Base-by-base conservation (phyloP, 2,329 filamentous ascomycete genomes). In the Parascedosporium putredinis region DNA sequence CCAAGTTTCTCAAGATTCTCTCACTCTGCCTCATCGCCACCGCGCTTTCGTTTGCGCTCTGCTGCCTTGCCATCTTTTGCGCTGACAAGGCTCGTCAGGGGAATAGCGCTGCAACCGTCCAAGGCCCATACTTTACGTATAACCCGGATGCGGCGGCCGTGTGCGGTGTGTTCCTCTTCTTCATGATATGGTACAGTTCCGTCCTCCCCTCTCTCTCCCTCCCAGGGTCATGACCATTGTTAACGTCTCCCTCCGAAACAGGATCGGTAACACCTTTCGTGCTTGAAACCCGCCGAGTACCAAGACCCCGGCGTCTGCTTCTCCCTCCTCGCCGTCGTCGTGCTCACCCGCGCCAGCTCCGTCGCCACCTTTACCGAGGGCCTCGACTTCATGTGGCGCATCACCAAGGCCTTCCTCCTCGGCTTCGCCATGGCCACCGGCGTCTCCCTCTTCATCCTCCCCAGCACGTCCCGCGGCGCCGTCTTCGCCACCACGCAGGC, bases 401-500 rank as follows among this genome's bases (percentile, higher is more conserved):
- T 48, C 8, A 16, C n/a, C 14, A 48, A 48, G 18, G 20, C 46
- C 16, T 27, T 48, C 46, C 33, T 48, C 20, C 20, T 48, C 16
- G 46, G 46, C 2, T 48, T 48, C 34, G 46, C 33, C 22, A 48
- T 48, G 33, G 33, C 46, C 12, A 36, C 33, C 14, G 46, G 46
- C 33, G 33, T 48, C 6, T 48, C 46, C 20, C 33, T 48, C 33
- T 40, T 48, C 46, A 40, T 48, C 16, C 33, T 48, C n/a, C 46
- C 46, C 5, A 34, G 46, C 12, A 48, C 46, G 4, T 48, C 20
- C 7, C 33, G 46, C n/a, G 46, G 46, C 1, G 33, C 22, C 2
- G 33, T 48, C 6, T 31, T 33, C 16, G 14, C 33, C 2, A 33
- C 18, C 14, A 27, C 40, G 3, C 33, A 40, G 23, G 22, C 14